Evolutionary conservation across 768 basidiomycete genomes (phyloP).

Genomic region (Suillus alpinus): DNA sequence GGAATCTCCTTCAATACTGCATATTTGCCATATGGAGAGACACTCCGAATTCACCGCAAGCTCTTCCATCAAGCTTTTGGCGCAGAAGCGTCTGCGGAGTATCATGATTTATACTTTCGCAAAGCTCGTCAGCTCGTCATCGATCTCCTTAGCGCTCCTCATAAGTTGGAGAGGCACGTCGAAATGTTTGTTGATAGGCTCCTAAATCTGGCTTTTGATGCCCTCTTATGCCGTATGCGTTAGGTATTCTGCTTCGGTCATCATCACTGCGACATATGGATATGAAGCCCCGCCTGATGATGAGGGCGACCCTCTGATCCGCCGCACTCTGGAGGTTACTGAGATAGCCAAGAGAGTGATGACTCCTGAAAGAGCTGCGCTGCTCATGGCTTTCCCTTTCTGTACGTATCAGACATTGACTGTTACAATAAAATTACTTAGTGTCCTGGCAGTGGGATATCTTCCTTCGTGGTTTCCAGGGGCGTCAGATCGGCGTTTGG

Average conservation of each 20-base stretch:
- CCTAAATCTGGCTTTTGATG: not conserved
- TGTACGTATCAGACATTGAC: not conserved
- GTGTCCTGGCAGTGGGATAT: conserved; percentile 1
- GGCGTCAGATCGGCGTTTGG: not conserved
- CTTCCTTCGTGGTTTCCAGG: conserved; percentile 14
- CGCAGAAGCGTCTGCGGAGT: conserved; percentile 3
- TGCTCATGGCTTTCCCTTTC: conserved; percentile 10
- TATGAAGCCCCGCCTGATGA: not conserved
- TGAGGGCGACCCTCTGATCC: conserved; percentile 2
- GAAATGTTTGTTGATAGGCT: conserved; percentile 6
- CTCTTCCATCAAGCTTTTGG: conserved; percentile 19
- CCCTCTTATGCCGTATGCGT: not conserved
- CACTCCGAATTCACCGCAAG: conserved; percentile 18
- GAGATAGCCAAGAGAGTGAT: not conserved
- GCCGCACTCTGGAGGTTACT: not conserved
- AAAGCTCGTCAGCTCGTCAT: conserved; percentile 10
- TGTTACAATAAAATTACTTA: not conserved
- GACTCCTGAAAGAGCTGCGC: conserved; percentile 2
- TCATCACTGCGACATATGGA: conserved; percentile 11
- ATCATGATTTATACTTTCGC: conserved; percentile 9
- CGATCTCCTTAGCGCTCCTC: conserved; percentile 4
- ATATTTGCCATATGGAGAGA: conserved; percentile 18
- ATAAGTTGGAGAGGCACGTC: conserved; percentile 6
- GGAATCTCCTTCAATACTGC: conserved; percentile 14
- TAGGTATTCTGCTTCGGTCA: conserved; percentile 23